A percentile compares a stretch with the other conserved stretches of the same genome.
Evolutionary conservation across 345 rosid genomes (phyloP).

Genomic region (Jatropha curcas): DNA sequence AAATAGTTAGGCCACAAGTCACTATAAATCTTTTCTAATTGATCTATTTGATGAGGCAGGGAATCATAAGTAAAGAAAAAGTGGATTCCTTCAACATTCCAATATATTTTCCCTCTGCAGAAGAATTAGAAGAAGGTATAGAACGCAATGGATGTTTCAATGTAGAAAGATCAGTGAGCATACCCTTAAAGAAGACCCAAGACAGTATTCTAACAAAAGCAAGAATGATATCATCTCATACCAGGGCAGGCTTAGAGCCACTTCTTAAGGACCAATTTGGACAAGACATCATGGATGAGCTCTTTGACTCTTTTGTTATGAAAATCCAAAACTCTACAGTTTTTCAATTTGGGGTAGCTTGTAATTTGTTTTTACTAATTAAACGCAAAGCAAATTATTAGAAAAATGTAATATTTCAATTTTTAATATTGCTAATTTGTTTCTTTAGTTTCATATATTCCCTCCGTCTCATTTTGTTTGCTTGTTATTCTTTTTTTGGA

Average conservation of each 20-base stretch:
- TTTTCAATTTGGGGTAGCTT: neutral
- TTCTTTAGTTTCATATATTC: no score
- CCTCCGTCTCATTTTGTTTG: no score
- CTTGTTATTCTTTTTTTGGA: no score
- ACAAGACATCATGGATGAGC: neutral
- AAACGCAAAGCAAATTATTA: neutral
- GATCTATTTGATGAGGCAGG: neutral
- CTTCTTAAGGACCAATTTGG: constrained; percentile 9
- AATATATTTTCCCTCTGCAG: constrained; percentile 1
- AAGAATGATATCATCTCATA: neutral
- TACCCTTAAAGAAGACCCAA: neutral
- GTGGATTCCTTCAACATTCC: constrained; percentile 16
- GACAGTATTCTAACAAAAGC: neutral
- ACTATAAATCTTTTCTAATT: no score
- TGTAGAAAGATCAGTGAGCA: neutral
- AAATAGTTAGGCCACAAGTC: no score
- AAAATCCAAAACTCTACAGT: neutral
- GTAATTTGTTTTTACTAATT: neutral
- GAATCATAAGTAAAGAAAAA: neutral
- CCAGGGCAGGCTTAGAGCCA: constrained; percentile 3
- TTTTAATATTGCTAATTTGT: no score
- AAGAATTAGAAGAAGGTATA: neutral
- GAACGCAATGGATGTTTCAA: constrained; percentile 9
- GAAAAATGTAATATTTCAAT: neutral
- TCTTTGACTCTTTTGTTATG: neutral